Base-by-base conservation (phyloP, 164 flowering plant genomes). In the Stephania yunnanensis region DNA sequence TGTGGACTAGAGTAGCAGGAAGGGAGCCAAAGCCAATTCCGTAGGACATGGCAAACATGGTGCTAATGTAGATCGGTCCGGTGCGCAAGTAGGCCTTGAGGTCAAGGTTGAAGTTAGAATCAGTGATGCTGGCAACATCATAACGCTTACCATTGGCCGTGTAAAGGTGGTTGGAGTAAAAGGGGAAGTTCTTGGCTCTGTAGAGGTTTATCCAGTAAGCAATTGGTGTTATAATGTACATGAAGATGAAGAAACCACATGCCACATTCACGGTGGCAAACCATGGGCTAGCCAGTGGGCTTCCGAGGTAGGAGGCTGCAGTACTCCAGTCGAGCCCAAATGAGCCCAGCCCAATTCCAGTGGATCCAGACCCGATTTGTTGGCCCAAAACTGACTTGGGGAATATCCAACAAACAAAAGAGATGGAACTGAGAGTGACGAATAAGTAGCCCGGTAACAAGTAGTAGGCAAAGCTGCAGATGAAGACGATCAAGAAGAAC, bases 211-310 rank as follows among this genome's bases (percentile, higher is more conserved):
- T 52, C 69, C 91, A 90, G 72, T 91, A 91, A 22, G 89, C 78
- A 13, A 85, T 15, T 4, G 92, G 96, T 12, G 84, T 79, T 0
- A 81, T 83, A 9, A 88, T 22, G 61, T 89, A 91, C 42, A 86
- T 71, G 3, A 89, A 31, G 68, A 86, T 25, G 1, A 70, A 25
- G 78, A 85, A 91, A 6, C 93, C 96, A 1, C 73, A 73, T 5
- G 83, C 87, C 25, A 90, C 78, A 69, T 91, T 91, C 65, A 78
- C 86, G 19, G 87, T 90, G 69, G 91, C 89, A 72, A 87, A 87
- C 84, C 89, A 90, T 6, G 96, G 95, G 71, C 84, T 77, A n/a
- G 89, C 83, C 10, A 91, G 87, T 1, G 95, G 95, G 80, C 91
- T 91, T 64, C 80, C 81, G 46, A 87, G 69, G 83, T 80, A 89